Conservation (phyloP, 2,329 filamentous ascomycete species). For the Xylaria arbuscula region DNA sequence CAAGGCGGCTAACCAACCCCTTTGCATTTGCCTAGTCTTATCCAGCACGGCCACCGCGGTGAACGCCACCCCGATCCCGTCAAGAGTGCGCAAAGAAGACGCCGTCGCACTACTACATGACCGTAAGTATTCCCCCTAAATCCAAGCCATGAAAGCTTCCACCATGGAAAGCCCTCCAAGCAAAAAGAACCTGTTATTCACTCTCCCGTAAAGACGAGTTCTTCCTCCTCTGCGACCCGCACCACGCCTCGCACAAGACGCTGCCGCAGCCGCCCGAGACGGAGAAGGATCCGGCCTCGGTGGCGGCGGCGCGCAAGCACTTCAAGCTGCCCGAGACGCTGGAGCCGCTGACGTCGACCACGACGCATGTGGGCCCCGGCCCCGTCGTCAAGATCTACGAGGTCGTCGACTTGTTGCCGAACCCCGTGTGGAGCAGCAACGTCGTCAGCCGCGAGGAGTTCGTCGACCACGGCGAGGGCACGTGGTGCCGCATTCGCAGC, state of each 20-base stretch:
- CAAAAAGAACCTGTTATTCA: neutral
- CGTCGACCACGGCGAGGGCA: slow-evolving; percentile 59
- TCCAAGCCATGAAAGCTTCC: neutral
- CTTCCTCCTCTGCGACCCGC: slow-evolving; percentile 65
- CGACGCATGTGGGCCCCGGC: slow-evolving; percentile 6
- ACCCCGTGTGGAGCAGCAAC: slow-evolving; percentile 65
- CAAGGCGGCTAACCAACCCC: slow-evolving; percentile 11
- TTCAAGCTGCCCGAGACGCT: slow-evolving; percentile 44
- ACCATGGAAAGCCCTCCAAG: too few species aligned
- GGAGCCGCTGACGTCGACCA: slow-evolving; percentile 38
- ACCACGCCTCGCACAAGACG: slow-evolving; percentile 55
- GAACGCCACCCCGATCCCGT: slow-evolving; percentile 58
- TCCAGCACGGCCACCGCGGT: slow-evolving; percentile 56
- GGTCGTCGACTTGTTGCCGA: slow-evolving; percentile 64
- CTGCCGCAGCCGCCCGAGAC: slow-evolving; percentile 44
- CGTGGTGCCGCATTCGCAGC: slow-evolving; percentile 63
- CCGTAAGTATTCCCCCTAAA: slow-evolving; percentile 40
- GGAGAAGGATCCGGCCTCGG: slow-evolving; percentile 39
- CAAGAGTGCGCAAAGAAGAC: slow-evolving; percentile 37
- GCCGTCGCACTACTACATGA: slow-evolving; percentile 61
- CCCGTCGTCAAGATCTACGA: slow-evolving; percentile 54
- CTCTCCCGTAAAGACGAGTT: slow-evolving; percentile 52
- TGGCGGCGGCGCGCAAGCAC: slow-evolving; percentile 46
- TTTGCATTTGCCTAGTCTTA: slow-evolving; percentile 52
- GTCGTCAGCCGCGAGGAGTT: slow-evolving; percentile 67